Percentiles rank a stretch among this genome's conserved stretches.
These are phyloP conservation scores for Myriosclerotinia scirpicola DNA, from an alignment of 2,329 filamentous ascomycete species.

Conservation along the genomic window DNA sequence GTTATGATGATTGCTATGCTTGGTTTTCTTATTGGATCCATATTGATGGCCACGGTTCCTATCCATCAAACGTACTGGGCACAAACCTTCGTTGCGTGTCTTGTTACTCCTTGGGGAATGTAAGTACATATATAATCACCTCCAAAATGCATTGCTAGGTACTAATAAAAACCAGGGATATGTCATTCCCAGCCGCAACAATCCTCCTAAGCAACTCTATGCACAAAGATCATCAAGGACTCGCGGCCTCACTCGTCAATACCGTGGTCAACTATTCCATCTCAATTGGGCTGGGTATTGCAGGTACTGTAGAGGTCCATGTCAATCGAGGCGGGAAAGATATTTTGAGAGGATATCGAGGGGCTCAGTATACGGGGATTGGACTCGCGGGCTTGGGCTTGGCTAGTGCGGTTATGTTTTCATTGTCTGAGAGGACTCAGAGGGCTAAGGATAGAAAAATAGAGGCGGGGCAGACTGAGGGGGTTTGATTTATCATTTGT, in stretches of 20 bases:
- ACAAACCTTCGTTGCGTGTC: conserved; percentile 57
- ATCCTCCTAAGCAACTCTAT: conserved; percentile 56
- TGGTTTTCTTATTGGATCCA: conserved; percentile 45
- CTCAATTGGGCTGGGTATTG: conserved; percentile 47
- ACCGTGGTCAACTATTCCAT: conserved; percentile 47
- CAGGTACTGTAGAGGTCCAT: conserved; percentile 44
- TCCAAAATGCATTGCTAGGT: background rate
- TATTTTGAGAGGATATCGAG: conserved; percentile 21
- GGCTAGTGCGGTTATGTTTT: conserved; percentile 42
- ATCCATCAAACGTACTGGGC: conserved; percentile 56
- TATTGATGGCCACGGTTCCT: conserved; percentile 33
- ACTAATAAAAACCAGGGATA: conserved; percentile 45
- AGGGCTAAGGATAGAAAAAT: conserved; percentile 17
- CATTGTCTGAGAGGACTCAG: conserved; percentile 24
- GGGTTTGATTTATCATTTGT: background rate
- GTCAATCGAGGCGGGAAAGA: conserved; percentile 28
- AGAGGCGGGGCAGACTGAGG: background rate
- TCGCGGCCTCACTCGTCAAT: conserved; percentile 52
- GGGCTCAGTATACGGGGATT: conserved; percentile 20
- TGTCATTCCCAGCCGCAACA: conserved; percentile 55
- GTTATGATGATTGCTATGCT: conserved; percentile 42
- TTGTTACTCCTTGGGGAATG: conserved; percentile 54
- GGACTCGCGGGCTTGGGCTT: conserved; percentile 41
- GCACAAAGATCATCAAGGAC: conserved; percentile 49
- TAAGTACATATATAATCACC: background rate